Conservation (phyloP, 179 eudicot species). For the Heliamphora ciliata region DNA sequence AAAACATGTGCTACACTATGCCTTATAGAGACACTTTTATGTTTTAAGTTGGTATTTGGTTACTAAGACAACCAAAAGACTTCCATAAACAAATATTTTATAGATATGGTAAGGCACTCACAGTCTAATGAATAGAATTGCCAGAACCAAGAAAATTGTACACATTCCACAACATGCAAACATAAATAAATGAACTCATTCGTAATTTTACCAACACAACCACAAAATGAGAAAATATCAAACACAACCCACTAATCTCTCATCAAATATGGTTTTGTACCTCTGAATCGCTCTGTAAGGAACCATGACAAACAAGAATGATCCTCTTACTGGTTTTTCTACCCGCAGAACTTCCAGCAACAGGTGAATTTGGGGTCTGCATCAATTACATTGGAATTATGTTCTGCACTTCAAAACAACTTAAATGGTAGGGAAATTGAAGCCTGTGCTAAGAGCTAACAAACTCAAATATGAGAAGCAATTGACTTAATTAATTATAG, state of each 20-base stretch:
- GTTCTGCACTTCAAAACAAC: conserved; percentile 14
- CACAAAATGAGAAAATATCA: background rate
- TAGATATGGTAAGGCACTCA: background rate
- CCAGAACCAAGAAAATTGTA: conserved; percentile 5
- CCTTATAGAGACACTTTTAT: no score
- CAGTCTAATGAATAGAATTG: background rate
- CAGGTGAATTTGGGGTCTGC: conserved; percentile 94
- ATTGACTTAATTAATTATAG: background rate
- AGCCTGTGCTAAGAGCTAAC: background rate
- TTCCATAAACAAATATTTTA: background rate
- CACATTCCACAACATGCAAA: background rate
- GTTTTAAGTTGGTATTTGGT: no score
- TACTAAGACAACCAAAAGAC: no score
- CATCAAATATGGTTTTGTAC: conserved; percentile 24
- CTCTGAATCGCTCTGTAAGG: conserved; percentile 40
- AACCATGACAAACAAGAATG: conserved; percentile 72
- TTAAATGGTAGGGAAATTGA: background rate
- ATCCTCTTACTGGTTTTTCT: conserved; percentile 57
- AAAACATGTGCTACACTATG: no score
- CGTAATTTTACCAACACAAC: background rate
- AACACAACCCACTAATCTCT: background rate
- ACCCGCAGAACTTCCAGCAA: conserved; percentile 78
- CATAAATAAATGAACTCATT: background rate
- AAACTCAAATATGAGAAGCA: background rate
- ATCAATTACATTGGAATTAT: conserved; percentile 22